Evolutionary conservation across 2,329 filamentous ascomycete genomes (phyloP).

Genomic region (Aspergillus tanneri): DNA sequence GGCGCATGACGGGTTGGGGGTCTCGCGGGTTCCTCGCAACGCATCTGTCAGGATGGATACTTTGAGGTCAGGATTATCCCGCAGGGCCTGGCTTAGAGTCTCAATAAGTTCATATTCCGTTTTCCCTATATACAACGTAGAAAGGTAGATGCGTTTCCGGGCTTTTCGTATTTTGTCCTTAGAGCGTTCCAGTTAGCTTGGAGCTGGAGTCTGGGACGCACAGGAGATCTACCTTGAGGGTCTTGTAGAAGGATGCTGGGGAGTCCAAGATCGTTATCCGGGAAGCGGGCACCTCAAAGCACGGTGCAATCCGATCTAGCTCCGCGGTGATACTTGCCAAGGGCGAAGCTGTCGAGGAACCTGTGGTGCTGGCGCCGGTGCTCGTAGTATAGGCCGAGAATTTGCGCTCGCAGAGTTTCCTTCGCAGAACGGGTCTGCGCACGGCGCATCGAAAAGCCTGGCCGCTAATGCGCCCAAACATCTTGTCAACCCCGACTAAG

Average conservation of each 20-base stretch:
- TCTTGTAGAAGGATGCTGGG: conserved; percentile 86
- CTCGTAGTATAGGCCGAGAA: conserved; percentile 36
- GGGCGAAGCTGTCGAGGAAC: conserved; percentile 41
- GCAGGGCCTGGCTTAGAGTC: conserved; percentile 72
- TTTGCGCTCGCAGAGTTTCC: conserved; percentile 35
- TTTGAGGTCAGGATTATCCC: conserved; percentile 70
- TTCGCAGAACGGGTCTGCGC: conserved; percentile 32
- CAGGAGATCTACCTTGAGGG: conserved; percentile 67
- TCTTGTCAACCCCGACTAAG: conserved; percentile 15
- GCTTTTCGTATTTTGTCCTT: conserved; percentile 80
- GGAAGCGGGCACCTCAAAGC: conserved; percentile 79
- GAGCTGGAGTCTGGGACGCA: background rate
- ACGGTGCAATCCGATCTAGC: conserved; percentile 84
- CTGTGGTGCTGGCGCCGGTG: conserved; percentile 24
- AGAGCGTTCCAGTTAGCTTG: conserved; percentile 8
- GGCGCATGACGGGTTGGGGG: conserved; percentile 79
- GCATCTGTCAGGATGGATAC: conserved; percentile 91
- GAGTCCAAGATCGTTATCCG: conserved; percentile 76
- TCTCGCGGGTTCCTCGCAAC: conserved; percentile 85
- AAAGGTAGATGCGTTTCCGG: conserved; percentile 78
- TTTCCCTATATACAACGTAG: conserved; percentile 96
- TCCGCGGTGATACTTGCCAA: conserved; percentile 66
- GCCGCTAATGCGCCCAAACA: conserved; percentile 44
- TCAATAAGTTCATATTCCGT: conserved; percentile 84
- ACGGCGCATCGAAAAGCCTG: conserved; percentile 37